Evolutionary conservation across 2,329 filamentous ascomycete genomes (phyloP), one percentile per base, ranked within the genome.

Genomic region (Balansia obtecta): DNA sequence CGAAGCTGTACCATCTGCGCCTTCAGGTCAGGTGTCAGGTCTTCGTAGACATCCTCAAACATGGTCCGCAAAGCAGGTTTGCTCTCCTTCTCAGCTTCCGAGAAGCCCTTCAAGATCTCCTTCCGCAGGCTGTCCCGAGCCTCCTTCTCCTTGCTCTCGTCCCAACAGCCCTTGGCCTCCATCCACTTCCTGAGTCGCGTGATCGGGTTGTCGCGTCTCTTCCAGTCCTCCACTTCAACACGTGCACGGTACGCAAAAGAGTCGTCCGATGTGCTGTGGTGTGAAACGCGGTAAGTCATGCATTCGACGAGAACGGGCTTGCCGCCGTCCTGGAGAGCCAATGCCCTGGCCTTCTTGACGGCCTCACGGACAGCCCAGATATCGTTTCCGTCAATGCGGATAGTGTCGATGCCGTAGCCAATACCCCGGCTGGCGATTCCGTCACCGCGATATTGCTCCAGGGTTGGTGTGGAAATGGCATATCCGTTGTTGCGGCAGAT

Each of bases 261-360:
- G 68, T 98, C 93, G 63, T 98, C 93, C 0, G 86, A 93, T 0
- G 93, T 98, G 67, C 88, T 95, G 71, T 98, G 93, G 64, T 98
- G 89, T 7, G 87, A 91, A 42, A 97, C 90, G n/a, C 93, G 88
- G 69, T 98, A 98, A 22, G 87, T 91, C 87, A 98, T 95, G 50
- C 89, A 89, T 69, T 98, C 93, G 40, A 98, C 85, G 8, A 98
- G 72, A 0, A 98, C 79, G 0, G 88, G 89, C 55, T 79, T 81
- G 4, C 88, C 86, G n/a, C 87, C 88, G 42, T 87, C 82, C 50
- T 85, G 73, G 3, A 97, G 75, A 0, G 91, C 90, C 61, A 91
- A 79, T 46, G 79, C 75, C 2, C 90, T 79, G 0, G 93, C 93
- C 63, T 79, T 78, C 61, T 80, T 80, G 22, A 86, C 93, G 0